These are phyloP conservation scores for Gaertneriomyces sp. DNA, from an alignment of 192 early-diverging fungal species.

Conservation along the genomic window DNA sequence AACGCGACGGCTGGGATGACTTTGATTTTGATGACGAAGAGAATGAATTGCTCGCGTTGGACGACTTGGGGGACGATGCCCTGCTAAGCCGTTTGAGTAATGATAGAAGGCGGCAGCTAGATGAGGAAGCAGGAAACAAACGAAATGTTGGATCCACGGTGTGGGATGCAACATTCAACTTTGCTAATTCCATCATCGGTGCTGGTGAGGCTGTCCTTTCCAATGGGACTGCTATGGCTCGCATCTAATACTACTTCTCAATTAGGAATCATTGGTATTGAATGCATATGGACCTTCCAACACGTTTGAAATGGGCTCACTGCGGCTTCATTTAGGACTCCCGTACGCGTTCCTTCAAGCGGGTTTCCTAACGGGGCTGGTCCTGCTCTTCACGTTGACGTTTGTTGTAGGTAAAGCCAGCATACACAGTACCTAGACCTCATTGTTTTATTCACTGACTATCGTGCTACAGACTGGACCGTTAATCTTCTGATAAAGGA, in stretches of 20 bases:
- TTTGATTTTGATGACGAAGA: slow-evolving; percentile 22
- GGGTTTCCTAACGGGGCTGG: slow-evolving; percentile 56
- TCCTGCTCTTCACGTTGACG: slow-evolving; percentile 53
- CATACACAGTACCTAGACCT: background rate
- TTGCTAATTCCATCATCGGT: slow-evolving; percentile 92
- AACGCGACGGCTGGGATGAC: slow-evolving; percentile 23
- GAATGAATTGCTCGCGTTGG: slow-evolving; percentile 27
- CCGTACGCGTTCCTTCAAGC: slow-evolving; percentile 83
- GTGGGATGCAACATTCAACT: slow-evolving; percentile 61
- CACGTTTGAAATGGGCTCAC: background rate
- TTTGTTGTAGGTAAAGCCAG: slow-evolving; percentile 55
- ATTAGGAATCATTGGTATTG: slow-evolving; percentile 7
- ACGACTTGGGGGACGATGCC: background rate
- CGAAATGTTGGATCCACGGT: slow-evolving; percentile 16
- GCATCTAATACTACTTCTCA: background rate
- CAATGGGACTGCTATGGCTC: background rate
- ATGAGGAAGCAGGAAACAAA: background rate
- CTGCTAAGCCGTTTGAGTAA: background rate
- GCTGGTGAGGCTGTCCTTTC: slow-evolving; percentile 60
- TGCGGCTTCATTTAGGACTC: slow-evolving; percentile 53
- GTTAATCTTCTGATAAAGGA: slow-evolving; percentile 65
- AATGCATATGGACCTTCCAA: background rate
- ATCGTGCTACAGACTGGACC: slow-evolving; percentile 32
- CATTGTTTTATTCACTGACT: background rate
- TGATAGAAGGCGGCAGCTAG: background rate